Base-by-base conservation (phyloP, 139 green algal genomes). In the Gonium pectorale region DNA sequence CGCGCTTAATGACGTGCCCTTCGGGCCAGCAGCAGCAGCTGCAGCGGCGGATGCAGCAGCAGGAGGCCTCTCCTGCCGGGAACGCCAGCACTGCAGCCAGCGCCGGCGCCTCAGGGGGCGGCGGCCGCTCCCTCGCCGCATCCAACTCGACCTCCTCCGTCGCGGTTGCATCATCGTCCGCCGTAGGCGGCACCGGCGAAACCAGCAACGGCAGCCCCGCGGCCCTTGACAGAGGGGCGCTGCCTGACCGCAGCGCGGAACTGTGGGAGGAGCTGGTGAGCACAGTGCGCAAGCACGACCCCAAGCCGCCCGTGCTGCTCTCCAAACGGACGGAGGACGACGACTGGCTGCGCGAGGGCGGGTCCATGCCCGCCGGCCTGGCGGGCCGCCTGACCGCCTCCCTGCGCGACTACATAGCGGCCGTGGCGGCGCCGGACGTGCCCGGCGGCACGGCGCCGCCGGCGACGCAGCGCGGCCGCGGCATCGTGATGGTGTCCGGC, bases 401-500 rank as follows among this genome's bases (percentile, higher is more conserved):
- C 49, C 56, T 66, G 21, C 0, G 8, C 27, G 2, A 29, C 0
- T 66, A 66, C 56, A 66, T 29, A 29, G 56, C 21, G 2, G 22
- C 27, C 22, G 22, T 66, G 56, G 19, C 22, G 56, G 19, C 21
- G 21, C 56, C 21, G 56, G 56, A 29, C 0, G 56, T 66, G 56
- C 56, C 56, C 2, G 56, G 56, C 22, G 56, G 22, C 56, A n/a
- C 24, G 0, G 22, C 7, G 2, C 56, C 56, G 1, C 56, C 56
- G 22, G 0, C 56, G 21, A 1, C 2, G 56, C 56, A 66, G 56
- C 19, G 49, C 26, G 90, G 88, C 35, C 66, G 74, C 0, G 90
- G 90, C 19, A 37, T 93, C 29, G 86, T 89, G 15, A 90, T 90
- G n/a, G 70, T 93, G 41, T 75, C 51, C 2, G 90, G 90, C 27